A percentile compares a stretch with the other conserved stretches of the same genome.
Conservation (phyloP, 2,329 filamentous ascomycete genomes). For the Clarireedia paspali region DNA sequence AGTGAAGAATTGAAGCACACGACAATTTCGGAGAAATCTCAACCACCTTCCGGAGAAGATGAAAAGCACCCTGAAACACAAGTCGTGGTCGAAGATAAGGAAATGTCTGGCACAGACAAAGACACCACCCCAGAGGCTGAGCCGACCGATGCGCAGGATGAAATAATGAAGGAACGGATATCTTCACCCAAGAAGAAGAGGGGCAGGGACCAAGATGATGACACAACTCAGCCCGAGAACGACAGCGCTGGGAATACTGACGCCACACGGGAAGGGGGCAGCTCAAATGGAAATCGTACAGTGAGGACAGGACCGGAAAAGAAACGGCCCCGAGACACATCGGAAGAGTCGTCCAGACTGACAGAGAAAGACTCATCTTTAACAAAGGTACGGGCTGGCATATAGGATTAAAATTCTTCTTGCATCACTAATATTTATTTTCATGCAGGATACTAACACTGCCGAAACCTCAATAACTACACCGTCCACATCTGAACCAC, state of each 20-base stretch:
- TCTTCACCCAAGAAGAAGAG: constrained; percentile 61
- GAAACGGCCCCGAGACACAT: constrained; percentile 51
- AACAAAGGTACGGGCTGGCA: constrained; percentile 14
- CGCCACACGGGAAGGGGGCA: constrained; percentile 35
- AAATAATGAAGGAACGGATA: constrained; percentile 41
- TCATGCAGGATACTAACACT: constrained; percentile 9
- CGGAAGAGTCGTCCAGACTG: constrained; percentile 18
- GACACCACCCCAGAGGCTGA: constrained; percentile 26
- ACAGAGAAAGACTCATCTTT: constrained; percentile 19
- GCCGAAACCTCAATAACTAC: constrained; percentile 3
- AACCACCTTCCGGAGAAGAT: constrained; percentile 45
- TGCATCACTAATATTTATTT: constrained; percentile 3
- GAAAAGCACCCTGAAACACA: constrained; percentile 24
- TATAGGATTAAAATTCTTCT: neutral
- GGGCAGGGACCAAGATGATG: constrained; percentile 35
- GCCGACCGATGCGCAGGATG: constrained; percentile 33
- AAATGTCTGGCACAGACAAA: constrained; percentile 20
- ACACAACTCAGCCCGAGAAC: constrained; percentile 32
- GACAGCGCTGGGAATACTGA: constrained; percentile 31
- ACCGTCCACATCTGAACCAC: constrained; percentile 7
- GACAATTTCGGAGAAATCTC: constrained; percentile 46
- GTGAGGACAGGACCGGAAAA: constrained; percentile 53
- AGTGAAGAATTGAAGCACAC: constrained; percentile 59
- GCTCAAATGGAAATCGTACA: constrained; percentile 27
- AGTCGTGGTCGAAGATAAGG: constrained; percentile 27